Evolutionary conservation across 2,329 filamentous ascomycete species (phyloP).

Genomic region (Anisogramma anomala): DNA sequence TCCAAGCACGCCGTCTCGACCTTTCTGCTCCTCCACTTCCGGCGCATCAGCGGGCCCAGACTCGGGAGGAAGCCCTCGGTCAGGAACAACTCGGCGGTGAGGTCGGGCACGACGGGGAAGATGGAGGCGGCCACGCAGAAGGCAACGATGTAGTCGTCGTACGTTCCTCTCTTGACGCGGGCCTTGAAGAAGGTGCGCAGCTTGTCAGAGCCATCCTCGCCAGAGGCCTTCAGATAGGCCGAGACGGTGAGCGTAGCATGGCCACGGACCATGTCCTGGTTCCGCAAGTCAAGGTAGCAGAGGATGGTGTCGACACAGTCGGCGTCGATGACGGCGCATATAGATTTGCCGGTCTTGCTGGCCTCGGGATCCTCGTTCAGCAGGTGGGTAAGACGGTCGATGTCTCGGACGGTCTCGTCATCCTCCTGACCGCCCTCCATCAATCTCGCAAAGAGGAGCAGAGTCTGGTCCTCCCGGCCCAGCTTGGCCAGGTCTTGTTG

Average conservation of each 20-base stretch:
- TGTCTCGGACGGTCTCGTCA: constrained; percentile 51
- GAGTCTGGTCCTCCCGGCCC: constrained; percentile 50
- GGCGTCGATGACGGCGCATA: constrained; percentile 54
- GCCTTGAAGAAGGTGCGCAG: constrained; percentile 65
- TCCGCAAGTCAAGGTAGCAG: constrained; percentile 74
- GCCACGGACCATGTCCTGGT: constrained; percentile 59
- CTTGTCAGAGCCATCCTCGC: constrained; percentile 56
- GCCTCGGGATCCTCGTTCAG: constrained; percentile 42
- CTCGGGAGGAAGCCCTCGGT: constrained; percentile 75
- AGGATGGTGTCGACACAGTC: constrained; percentile 77
- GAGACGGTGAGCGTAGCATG: constrained; percentile 75
- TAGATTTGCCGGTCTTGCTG: constrained; percentile 34
- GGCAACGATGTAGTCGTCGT: constrained; percentile 80
- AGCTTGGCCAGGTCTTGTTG: constrained; percentile 21
- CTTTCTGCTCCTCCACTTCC: constrained; percentile 72
- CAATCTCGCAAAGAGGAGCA: constrained; percentile 72
- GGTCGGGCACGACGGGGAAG: constrained; percentile 72
- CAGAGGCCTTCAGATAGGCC: constrained; percentile 69
- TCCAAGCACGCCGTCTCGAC: constrained; percentile 81
- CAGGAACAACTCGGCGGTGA: constrained; percentile 69
- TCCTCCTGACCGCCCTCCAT: constrained; percentile 87
- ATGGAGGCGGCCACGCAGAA: constrained; percentile 85
- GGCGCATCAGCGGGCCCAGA: constrained; percentile 64
- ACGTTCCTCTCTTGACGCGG: constrained; percentile 60
- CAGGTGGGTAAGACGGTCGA: constrained; percentile 48